Base-by-base conservation (phyloP, 441 rosid genomes). In the Gossypium davidsonii region DNA sequence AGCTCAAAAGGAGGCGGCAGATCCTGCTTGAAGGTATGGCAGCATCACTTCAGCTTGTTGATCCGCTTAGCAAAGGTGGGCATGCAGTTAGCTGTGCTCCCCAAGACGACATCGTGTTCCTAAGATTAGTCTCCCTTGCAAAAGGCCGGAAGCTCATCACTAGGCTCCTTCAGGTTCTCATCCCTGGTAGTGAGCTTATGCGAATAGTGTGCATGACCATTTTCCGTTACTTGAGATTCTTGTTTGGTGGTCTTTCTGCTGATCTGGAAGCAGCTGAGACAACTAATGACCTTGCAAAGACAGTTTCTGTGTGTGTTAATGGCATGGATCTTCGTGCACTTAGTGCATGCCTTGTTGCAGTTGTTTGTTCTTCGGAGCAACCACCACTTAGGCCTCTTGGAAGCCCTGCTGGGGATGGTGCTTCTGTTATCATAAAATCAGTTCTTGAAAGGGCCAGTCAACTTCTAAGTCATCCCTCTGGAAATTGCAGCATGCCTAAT, bases 321-420 rank as follows among this genome's bases (percentile, higher is more conserved):
- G 85, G 85, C 67, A 95, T 94, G 99, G 98, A 95, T 82, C 88
- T 92, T 25, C 89, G 86, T 71, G 90, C 99, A 15, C 85, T 93
- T 52, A 88, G 99, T 77, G 91, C 93, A 56, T 95, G 99, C 78
- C 95, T 95, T 72, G 96, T 93, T 61, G 99, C 99, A 15, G 94
- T 95, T 71, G 99, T 92, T 65, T 95, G 99, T 79, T 92, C 99
- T 66, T 82, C 89, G 14, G 99, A 92, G 84, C 98, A 91, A 85
- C 99, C 99, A 1, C 99, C 98, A 31, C 89, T 95, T 56, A 87
- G 99, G 53, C 98, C 99, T 73, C 77, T 92, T 71, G 96, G 99
- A 68, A 91, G 96, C 74, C 76, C 92, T 31, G 84, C 96, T 31
- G 99, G 99, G 3, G 96, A 95, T 51, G 96, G 97, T 56, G 98